Conservation (phyloP, 164 flowering plant species). For the Sextonia rubra region DNA sequence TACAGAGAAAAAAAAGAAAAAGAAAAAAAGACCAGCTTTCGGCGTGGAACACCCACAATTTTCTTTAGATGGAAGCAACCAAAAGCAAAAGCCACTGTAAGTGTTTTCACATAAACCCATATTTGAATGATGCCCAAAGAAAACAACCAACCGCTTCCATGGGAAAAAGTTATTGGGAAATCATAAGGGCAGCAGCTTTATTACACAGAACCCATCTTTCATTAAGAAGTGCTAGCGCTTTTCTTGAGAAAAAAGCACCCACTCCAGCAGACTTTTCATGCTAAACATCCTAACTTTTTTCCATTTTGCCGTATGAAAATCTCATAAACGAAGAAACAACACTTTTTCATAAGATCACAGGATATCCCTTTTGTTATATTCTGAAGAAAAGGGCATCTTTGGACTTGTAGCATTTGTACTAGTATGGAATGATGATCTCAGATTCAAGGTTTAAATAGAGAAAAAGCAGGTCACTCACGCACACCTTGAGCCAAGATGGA, state of each 20-base stretch:
- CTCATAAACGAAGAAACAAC: too few species aligned
- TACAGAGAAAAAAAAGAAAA: too few species aligned
- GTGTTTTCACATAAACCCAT: not conserved
- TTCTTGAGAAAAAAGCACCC: not conserved
- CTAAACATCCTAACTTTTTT: not conserved
- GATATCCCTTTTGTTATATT: not conserved
- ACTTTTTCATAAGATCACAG: not conserved
- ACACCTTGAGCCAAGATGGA: conserved; percentile 95
- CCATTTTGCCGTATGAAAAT: too few species aligned
- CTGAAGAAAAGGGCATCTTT: not conserved
- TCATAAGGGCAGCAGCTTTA: not conserved
- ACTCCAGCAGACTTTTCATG: not conserved
- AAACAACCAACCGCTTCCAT: too few species aligned
- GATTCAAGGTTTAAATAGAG: too few species aligned
- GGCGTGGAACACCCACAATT: not conserved
- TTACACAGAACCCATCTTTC: not conserved
- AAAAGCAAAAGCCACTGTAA: not conserved
- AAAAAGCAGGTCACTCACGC: not conserved
- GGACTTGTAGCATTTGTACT: not conserved
- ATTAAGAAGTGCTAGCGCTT: not conserved
- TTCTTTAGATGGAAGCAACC: not conserved
- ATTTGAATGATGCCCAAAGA: too few species aligned
- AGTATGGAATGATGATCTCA: not conserved
- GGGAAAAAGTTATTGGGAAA: not conserved
- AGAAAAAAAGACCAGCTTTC: not conserved